Evolutionary conservation across 2,329 filamentous ascomycete genomes (phyloP).

Genomic region (Aureobasidium leucospermi): DNA sequence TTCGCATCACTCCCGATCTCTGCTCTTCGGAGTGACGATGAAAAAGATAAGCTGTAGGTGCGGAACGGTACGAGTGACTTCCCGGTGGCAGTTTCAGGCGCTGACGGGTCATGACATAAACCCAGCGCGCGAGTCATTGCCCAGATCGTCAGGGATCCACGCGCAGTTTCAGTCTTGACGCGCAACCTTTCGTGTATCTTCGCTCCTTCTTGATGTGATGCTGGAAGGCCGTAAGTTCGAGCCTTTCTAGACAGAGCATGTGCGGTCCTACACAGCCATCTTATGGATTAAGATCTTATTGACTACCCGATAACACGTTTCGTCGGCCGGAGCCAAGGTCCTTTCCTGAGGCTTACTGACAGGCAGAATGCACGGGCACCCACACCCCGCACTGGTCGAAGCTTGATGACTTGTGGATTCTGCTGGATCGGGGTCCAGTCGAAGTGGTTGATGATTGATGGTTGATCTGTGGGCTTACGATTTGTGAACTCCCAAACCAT

Average conservation of each 20-base stretch:
- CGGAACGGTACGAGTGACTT: slow-evolving; percentile 9
- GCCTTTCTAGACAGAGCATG: no score
- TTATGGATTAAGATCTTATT: no score
- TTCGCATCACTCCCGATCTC: background rate
- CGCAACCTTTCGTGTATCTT: background rate
- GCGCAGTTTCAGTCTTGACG: background rate
- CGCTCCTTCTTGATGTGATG: no score
- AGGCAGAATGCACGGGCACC: background rate
- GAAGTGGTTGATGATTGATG: background rate
- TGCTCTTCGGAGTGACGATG: background rate
- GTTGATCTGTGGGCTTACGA: background rate
- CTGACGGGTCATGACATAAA: background rate
- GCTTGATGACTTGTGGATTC: background rate
- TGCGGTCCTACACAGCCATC: no score
- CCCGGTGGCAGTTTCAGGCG: background rate
- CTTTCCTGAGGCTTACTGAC: background rate
- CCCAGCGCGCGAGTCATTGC: background rate
- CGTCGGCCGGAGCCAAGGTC: background rate
- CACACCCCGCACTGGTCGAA: slow-evolving; percentile 1
- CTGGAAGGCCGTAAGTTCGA: no score
- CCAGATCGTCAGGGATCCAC: background rate
- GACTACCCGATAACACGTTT: no score
- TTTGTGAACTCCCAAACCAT: background rate
- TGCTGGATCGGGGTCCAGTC: background rate
- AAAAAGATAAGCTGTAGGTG: background rate